A percentile compares a stretch with the other conserved stretches of the same genome.
Evolutionary conservation across 257 asterid genomes (phyloP).

Genomic region (Orobanche coerulescens): DNA sequence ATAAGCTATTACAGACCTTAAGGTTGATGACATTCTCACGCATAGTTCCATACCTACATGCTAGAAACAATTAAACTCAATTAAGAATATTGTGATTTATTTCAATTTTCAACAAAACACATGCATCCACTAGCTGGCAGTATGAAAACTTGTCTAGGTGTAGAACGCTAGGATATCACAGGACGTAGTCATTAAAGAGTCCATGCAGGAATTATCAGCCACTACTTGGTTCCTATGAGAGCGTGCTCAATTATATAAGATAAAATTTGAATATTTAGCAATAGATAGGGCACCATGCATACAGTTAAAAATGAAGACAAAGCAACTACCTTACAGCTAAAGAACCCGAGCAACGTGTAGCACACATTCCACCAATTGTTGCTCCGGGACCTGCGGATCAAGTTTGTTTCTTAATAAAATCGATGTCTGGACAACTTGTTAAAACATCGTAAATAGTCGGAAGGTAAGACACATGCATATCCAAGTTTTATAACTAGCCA

Average conservation of each 20-base stretch:
- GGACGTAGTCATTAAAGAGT: background rate
- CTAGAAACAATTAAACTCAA: conserved; percentile 41
- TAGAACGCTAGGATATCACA: background rate
- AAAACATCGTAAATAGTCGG: background rate
- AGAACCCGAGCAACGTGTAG: conserved; percentile 99
- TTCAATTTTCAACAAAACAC: background rate
- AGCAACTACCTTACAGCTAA: conserved; percentile 85
- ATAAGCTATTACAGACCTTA: conserved; percentile 52
- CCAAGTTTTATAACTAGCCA: conserved; percentile 1
- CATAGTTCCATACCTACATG: conserved; percentile 97
- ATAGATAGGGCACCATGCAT: background rate
- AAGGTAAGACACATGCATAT: background rate
- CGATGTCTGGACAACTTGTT: conserved; percentile 4
- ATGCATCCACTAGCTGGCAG: background rate
- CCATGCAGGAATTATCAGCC: background rate
- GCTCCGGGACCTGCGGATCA: conserved; percentile 91
- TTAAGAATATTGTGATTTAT: conserved; percentile 9
- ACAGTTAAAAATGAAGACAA: conserved; percentile 16
- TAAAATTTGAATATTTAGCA: background rate
- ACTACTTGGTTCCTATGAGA: background rate
- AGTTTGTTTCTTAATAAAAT: background rate
- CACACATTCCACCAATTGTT: conserved; percentile 99
- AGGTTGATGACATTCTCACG: conserved; percentile 94
- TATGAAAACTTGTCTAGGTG: conserved; percentile 2
- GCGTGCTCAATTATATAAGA: background rate